Percentiles rank a stretch among this genome's conserved stretches.
Evolutionary conservation across 176 grass and related monocot species (phyloP).

Genomic region (Areca catechu): DNA sequence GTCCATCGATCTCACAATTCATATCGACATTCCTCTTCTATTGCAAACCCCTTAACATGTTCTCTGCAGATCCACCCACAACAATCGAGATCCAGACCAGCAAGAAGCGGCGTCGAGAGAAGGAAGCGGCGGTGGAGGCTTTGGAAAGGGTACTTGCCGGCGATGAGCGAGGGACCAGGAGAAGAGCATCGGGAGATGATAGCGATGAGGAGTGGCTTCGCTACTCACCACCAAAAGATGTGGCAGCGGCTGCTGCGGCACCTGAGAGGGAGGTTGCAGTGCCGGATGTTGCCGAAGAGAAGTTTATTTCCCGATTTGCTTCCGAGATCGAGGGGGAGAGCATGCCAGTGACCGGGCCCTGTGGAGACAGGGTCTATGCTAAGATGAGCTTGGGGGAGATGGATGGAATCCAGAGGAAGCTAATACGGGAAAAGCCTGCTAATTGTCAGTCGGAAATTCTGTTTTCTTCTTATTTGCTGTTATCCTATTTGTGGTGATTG

Average conservation of each 20-base stretch:
- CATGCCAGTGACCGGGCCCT: constrained; percentile 61
- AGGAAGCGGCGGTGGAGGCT: constrained; percentile 4
- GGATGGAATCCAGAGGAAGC: not conserved
- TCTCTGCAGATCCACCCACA: not conserved
- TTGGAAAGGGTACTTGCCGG: constrained; percentile 22
- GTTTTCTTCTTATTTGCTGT: not conserved
- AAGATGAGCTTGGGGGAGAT: constrained; percentile 28
- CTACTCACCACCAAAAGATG: constrained; percentile 24
- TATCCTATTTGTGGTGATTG: constrained; percentile 7
- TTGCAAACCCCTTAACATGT: not conserved
- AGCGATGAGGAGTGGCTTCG: constrained; percentile 39
- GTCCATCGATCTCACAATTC: not conserved
- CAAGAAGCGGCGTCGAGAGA: constrained; percentile 14
- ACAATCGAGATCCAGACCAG: not conserved
- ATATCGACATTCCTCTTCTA: not conserved
- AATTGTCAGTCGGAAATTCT: not conserved
- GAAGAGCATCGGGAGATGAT: constrained; percentile 14
- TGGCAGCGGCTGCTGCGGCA: constrained; percentile 11
- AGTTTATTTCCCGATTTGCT: constrained; percentile 55
- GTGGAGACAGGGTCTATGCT: constrained; percentile 69
- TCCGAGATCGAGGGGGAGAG: constrained; percentile 66
- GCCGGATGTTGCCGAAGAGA: constrained; percentile 29
- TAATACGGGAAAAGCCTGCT: constrained; percentile 6
- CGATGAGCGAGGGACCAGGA: constrained; percentile 24
- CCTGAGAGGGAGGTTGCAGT: constrained; percentile 29